These are phyloP conservation scores for Glycine latifolia DNA, from an alignment of 306 rosid species.

Conservation along the genomic window DNA sequence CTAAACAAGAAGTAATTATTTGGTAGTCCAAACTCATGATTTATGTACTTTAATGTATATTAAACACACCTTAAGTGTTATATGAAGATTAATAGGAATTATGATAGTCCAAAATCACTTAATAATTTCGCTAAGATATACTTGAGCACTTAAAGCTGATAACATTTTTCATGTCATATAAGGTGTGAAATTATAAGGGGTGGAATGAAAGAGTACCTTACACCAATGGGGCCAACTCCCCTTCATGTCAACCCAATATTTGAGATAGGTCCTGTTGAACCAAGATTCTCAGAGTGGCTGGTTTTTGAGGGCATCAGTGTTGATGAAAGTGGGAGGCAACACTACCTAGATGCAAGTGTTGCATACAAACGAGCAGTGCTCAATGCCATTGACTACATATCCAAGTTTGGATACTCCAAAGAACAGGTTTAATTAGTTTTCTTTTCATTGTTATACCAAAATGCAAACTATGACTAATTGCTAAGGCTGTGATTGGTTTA, in stretches of 20 bases:
- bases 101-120: too few relatives aligned
- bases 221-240: slow-evolving; percentile 95
- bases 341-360: slow-evolving; percentile 79
- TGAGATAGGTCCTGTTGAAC: slow-evolving; percentile 90
- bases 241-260: slow-evolving; percentile 92
- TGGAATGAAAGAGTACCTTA: slow-evolving; percentile 96
- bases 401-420: slow-evolving; percentile 83
- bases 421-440: slow-evolving; percentile 65
- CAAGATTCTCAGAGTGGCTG: slow-evolving; percentile 84
- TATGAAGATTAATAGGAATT: too few relatives aligned
- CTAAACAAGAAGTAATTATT: too few relatives aligned
- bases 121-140: too few relatives aligned
- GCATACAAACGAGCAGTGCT: slow-evolving; percentile 88
- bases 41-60: too few relatives aligned
- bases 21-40: too few relatives aligned
- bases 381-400: slow-evolving; percentile 78
- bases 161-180: slow-evolving; percentile 8
- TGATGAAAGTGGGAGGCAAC: slow-evolving; percentile 85
- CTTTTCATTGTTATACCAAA: neutral
- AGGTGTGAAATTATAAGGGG: slow-evolving; percentile 89
- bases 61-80: too few relatives aligned
- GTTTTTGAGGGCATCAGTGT: slow-evolving; percentile 91
- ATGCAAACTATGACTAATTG: slow-evolving; percentile 21
- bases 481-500: neutral
- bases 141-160: neutral